A percentile compares a stretch with the other conserved stretches of the same genome.
Evolutionary conservation across 169 alveolate genomes (phyloP).

Genomic region (Eimeria tenella): DNA sequence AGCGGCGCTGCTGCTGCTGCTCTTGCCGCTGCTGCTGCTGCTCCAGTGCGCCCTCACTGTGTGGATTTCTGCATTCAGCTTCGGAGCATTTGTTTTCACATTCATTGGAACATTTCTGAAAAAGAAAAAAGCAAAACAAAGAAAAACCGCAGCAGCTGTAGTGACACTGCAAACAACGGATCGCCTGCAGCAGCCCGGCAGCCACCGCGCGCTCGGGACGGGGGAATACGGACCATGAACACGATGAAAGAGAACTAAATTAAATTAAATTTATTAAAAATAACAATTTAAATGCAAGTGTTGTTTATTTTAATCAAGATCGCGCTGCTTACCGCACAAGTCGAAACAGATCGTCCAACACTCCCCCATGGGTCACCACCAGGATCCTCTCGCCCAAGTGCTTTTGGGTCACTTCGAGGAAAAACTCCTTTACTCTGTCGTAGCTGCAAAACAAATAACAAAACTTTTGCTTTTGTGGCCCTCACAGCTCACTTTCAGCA

Average conservation of each 20-base stretch:
- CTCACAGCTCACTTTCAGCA: too few species aligned
- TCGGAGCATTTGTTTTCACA: constrained; percentile 44
- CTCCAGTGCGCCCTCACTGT: neutral
- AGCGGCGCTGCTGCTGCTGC: neutral
- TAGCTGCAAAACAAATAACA: constrained; percentile 8
- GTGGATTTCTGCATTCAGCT: constrained; percentile 65
- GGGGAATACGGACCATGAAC: too few species aligned
- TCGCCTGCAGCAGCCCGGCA: too few species aligned
- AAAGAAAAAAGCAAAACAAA: neutral
- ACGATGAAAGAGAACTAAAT: neutral
- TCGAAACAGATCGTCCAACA: constrained; percentile 56
- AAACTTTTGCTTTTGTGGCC: neutral
- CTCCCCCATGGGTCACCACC: constrained; percentile 74
- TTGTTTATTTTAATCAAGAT: neutral
- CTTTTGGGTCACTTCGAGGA: neutral
- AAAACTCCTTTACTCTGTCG: constrained; percentile 36
- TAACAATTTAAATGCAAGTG: neutral
- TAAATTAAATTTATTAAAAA: too few species aligned
- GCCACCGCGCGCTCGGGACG: too few species aligned
- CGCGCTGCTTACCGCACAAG: constrained; percentile 24
- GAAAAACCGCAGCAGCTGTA: too few species aligned
- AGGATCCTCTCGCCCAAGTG: constrained; percentile 46
- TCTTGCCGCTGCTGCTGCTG: neutral
- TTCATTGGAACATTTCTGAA: constrained; percentile 40
- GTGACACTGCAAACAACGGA: too few species aligned